Conservation (phyloP, 2,329 filamentous ascomycete genomes). For the Aspergillus versicolor region DNA sequence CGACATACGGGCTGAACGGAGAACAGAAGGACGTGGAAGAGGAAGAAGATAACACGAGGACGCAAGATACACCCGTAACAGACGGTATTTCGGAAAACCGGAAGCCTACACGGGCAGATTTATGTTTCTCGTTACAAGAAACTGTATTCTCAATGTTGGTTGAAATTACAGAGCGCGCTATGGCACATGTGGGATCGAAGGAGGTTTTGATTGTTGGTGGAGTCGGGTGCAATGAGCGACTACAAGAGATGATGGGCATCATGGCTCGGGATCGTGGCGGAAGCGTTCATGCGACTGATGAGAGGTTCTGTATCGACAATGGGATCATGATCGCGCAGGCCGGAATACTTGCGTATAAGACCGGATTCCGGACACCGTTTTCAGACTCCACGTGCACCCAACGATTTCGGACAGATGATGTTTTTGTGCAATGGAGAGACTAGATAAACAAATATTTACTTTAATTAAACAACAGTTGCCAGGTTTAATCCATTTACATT, state of each 20-base stretch:
- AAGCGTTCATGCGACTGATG: conserved; percentile 90
- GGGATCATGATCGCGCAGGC: conserved; percentile 99
- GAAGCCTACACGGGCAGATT: conserved; percentile 69
- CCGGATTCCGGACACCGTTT: conserved; percentile 73
- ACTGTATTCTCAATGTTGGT: conserved; percentile 96
- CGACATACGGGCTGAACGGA: conserved; percentile 39
- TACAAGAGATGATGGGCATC: conserved; percentile 97
- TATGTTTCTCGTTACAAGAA: conserved; percentile 94
- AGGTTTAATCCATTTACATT: not conserved
- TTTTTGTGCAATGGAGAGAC: conserved; percentile 76
- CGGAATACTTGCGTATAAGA: conserved; percentile 79
- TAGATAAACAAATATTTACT: conserved; percentile 18
- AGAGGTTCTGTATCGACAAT: conserved; percentile 98
- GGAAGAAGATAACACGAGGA: conserved; percentile 20
- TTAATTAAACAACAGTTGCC: not conserved
- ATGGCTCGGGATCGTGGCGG: conserved; percentile 90
- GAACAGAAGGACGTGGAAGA: conserved; percentile 53
- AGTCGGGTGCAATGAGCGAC: conserved; percentile 88
- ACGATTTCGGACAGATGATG: conserved; percentile 78
- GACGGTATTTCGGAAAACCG: conserved; percentile 34
- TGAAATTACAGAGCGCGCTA: conserved; percentile 96
- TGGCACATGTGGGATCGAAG: conserved; percentile 90
- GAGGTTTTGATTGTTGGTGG: conserved; percentile 95
- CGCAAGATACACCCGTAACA: conserved; percentile 11
- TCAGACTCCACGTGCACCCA: conserved; percentile 84